Conservation (phyloP, 192 early-diverging fungal species). For the Cetraspora pellucida region DNA sequence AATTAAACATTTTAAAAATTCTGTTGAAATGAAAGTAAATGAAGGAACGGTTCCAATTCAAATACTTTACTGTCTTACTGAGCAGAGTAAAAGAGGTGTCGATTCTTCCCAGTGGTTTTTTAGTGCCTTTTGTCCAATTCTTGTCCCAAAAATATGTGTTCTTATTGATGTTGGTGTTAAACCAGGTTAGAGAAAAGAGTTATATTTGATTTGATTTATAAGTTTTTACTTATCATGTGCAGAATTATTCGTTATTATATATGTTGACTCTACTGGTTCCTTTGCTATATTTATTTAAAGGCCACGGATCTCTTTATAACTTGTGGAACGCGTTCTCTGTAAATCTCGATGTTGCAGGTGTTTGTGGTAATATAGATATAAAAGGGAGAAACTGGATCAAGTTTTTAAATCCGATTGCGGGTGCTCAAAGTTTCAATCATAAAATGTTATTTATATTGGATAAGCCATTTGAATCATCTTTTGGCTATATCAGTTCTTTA, state of each 20-base stretch:
- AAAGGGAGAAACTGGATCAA: slow-evolving; percentile 64
- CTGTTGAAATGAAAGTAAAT: slow-evolving; percentile 55
- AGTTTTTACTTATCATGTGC: no score
- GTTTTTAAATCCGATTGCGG: slow-evolving; percentile 59
- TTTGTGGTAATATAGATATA: slow-evolving; percentile 67
- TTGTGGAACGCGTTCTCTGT: slow-evolving; percentile 67
- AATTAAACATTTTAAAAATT: slow-evolving; percentile 70
- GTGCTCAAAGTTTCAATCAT: slow-evolving; percentile 72
- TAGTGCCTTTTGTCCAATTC: slow-evolving; percentile 61
- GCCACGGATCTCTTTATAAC: slow-evolving; percentile 59
- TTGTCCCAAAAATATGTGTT: slow-evolving; percentile 63
- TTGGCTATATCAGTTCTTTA: slow-evolving; percentile 85
- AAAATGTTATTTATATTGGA: slow-evolving; percentile 72
- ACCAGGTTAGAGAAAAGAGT: slow-evolving; percentile 46
- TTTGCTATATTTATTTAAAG: no score
- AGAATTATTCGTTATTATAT: no score
- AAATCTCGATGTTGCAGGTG: slow-evolving; percentile 61
- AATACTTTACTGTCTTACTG: slow-evolving; percentile 84
- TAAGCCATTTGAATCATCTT: slow-evolving; percentile 77
- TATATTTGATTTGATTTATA: no score
- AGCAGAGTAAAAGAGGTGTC: slow-evolving; percentile 91
- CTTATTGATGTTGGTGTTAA: slow-evolving; percentile 68
- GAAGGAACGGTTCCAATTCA: slow-evolving; percentile 75
- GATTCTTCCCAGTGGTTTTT: slow-evolving; percentile 79
- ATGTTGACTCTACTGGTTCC: no score